Evolutionary conservation across 169 alveolate genomes (phyloP), one percentile per base, ranked within the genome.

Genomic region (Eimeria necatrix): DNA sequence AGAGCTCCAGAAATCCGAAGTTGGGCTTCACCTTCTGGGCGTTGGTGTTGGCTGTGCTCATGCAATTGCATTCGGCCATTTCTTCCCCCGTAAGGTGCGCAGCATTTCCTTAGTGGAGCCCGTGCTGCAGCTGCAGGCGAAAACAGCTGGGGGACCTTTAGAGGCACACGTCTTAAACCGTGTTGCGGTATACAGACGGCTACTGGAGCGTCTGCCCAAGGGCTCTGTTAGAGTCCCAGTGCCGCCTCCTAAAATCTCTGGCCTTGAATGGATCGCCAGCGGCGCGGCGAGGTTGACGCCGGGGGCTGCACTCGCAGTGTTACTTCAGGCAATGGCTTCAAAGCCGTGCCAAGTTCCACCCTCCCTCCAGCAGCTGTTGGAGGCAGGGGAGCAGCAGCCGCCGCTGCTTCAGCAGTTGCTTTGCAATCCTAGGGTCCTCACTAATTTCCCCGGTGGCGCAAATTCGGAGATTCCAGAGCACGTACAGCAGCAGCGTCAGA

Each of bases 11-110:
- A 12, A n/a, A n/a, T 0, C 2, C 22, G 78, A 24, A 14, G 68
- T 56, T 10, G 46, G 78, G 14, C 46, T 68, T 1, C 78, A 51
- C 64, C 46, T 78, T 59, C 87, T 78, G 68, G 87, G 87, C 20
- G 68, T 78, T 2, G 87, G 87, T 20, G 64, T 48, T 24, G 87
- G 87, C 12, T 78, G 87, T 61, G 87, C 87, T 20, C 87, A 78
- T 49, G 87, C 87, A n/a, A 41, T 78, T 12, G 87, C 87, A 6
- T 78, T 41, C 87, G 22, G 46, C 87, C 64, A 78, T 20, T 78
- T 78, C 64, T 78, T 48, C 68, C 87, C 87, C 24, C 64, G 46
- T 2, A 24, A 41, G 4, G 68, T 78, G 46, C 22, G 64, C 41
- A 78, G 68, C 59, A 49, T 78, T 16, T 41, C 87, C 2, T 10